Base-by-base conservation (phyloP, 768 basidiomycete genomes). In the Tulasnella sp. region DNA sequence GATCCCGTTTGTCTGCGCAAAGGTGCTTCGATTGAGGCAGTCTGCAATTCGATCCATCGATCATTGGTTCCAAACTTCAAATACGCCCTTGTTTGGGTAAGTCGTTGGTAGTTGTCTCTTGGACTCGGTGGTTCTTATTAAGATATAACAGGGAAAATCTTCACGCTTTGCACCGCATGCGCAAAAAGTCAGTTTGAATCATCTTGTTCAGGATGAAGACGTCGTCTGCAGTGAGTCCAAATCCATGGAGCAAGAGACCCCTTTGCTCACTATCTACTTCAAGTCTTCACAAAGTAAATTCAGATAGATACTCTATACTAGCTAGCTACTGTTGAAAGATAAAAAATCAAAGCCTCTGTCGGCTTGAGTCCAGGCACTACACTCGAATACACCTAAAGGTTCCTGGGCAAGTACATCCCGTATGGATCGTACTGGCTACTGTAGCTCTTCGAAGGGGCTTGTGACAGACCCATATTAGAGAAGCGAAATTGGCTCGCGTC, bases 11-110 rank as follows among this genome's bases (percentile, higher is more conserved):
- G 84, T 76, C 79, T 98, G 77, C 87, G 97, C 77, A 91, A 89
- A 81, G 97, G 97, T 0, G 94, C 97, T 2, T 96, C 94, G 3
- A 92, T 99, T 71, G 96, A 98, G 86, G 93, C 92, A 80, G 95
- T 97, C 22, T 98, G 96, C 83, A 91, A 95, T 81, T 93, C 93
- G 70, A 93, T 97, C 70, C 96, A 97, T 84, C 88, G 94, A 74
- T 93, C 93, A 22, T 86, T 99, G 22, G 93, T 91, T 2, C 85
- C 91, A 1, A 95, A 98, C 81, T 97, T 98, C 86, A 91, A 93
- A 78, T 97, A 97, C 83, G 96, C 90, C 11, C 89, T 98, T 76
- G 93, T 99, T 72, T 99, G 96, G 75, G 93, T 93, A 80, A 81
- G 90, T 83, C 25, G 72, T 37, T 36, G 39, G 71, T 39, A 8